Percentiles rank a stretch among this genome's conserved stretches.
phyloP scores from a whole-genome alignment of 1,284 basidiomycete genomes.

The Termitomyces sp. region DNA sequence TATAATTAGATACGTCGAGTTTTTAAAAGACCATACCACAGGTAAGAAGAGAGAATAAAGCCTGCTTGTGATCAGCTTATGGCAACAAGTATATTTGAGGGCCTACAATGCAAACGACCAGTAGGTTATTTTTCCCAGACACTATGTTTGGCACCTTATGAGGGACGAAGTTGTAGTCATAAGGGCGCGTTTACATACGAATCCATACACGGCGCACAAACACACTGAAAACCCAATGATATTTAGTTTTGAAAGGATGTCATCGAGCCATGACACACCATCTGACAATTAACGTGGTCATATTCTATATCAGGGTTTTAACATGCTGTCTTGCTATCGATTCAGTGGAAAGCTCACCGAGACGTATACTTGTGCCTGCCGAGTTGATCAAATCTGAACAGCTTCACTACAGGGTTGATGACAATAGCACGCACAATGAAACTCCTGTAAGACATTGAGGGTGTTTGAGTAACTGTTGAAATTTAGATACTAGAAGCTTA shows the following conservation, averaged over 20 bases:
- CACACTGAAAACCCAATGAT: slow-evolving; percentile 12
- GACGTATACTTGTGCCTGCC: too few species aligned
- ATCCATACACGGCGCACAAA: slow-evolving; percentile 23
- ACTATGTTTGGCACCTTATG: neutral
- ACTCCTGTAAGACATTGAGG: too few species aligned
- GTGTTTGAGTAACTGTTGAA: neutral
- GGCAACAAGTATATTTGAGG: too few species aligned
- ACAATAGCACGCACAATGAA: too few species aligned
- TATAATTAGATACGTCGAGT: neutral
- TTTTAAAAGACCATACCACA: neutral
- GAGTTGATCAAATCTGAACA: too few species aligned
- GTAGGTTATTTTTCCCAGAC: neutral
- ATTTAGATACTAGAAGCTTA: too few species aligned
- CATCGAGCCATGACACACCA: neutral
- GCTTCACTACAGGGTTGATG: too few species aligned
- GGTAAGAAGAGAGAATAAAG: neutral
- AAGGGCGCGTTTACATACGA: slow-evolving; percentile 13
- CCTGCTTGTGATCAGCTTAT: neutral
- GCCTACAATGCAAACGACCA: neutral
- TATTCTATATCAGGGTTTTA: neutral
- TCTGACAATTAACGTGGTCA: neutral
- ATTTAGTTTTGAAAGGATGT: too few species aligned
- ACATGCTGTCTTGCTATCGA: too few species aligned
- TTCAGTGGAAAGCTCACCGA: too few species aligned
- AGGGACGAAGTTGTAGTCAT: neutral